Evolutionary conservation across 495 filamentous ascomycete species (phyloP).

Genomic region (Polyplosphaeria fusca): DNA sequence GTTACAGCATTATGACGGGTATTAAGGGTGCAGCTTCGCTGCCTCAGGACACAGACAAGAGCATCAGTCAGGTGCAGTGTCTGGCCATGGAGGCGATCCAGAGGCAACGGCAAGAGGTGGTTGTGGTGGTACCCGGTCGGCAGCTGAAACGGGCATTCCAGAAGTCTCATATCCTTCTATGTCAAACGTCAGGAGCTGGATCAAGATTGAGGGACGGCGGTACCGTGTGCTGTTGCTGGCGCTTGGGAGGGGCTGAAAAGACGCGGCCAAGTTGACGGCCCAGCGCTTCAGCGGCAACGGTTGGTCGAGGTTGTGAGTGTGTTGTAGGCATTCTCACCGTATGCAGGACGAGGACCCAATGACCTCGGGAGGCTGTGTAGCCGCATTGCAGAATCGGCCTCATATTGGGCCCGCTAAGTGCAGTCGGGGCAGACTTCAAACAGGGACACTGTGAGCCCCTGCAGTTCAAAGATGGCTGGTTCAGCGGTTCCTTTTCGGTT

Average conservation of each 20-base stretch:
- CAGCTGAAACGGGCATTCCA: slow-evolving; percentile 27
- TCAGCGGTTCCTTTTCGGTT: slow-evolving; percentile 21
- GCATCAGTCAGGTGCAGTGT: slow-evolving; percentile 4
- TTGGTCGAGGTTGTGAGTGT: slow-evolving; percentile 5
- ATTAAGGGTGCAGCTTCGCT: slow-evolving; percentile 15
- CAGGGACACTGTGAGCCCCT: slow-evolving; percentile 17
- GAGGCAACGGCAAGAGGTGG: too few species aligned
- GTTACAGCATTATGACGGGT: slow-evolving; percentile 22
- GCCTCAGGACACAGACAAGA: slow-evolving; percentile 4
- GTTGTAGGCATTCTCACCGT: slow-evolving; percentile 9
- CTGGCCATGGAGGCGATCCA: slow-evolving; percentile 6
- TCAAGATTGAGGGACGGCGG: not conserved
- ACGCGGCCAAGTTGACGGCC: not conserved
- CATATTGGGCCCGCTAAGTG: slow-evolving; percentile 21
- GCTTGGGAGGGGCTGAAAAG: slow-evolving; percentile 10
- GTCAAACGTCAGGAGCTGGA: slow-evolving; percentile 15
- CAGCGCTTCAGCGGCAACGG: not conserved
- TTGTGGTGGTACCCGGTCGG: not conserved
- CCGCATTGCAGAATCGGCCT: slow-evolving; percentile 26
- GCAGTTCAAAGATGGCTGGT: slow-evolving; percentile 22
- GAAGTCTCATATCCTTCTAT: slow-evolving; percentile 23
- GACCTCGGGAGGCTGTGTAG: slow-evolving; percentile 23
- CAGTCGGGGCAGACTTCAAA: slow-evolving; percentile 32
- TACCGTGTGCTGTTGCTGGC: slow-evolving; percentile 7
- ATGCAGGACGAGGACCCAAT: slow-evolving; percentile 27